phyloP scores from a whole-genome alignment of 192 early-diverging fungal species.

The Coemansia sp. region DNA sequence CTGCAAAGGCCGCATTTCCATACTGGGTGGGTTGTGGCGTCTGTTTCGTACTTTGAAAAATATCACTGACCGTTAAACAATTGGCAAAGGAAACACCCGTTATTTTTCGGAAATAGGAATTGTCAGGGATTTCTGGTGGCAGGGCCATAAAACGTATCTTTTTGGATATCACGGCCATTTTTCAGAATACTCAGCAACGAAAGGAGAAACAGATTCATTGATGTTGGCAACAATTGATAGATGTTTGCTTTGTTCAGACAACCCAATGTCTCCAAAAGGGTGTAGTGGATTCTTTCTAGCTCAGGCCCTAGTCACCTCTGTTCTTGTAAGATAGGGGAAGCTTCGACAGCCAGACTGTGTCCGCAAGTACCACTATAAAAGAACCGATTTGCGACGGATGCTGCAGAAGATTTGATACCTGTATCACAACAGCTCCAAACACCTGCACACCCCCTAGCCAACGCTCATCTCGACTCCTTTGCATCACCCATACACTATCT shows the following conservation, averaged over 20 bases:
- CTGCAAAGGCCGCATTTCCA: neutral
- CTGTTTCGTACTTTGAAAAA: neutral
- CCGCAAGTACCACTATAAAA: neutral
- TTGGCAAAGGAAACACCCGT: neutral
- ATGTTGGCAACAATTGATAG: neutral
- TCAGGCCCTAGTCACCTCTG: neutral
- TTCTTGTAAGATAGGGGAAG: constrained; percentile 2
- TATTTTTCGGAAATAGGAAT: neutral
- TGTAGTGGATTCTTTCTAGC: neutral
- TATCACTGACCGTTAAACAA: neutral
- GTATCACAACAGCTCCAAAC: neutral
- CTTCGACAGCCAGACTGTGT: too few relatives aligned
- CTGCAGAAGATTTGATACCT: neutral
- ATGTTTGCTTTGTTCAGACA: neutral
- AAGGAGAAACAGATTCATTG: neutral
- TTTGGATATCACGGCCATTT: neutral
- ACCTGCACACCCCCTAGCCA: neutral
- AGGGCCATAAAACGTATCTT: neutral
- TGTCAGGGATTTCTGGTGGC: neutral
- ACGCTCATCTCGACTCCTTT: neutral
- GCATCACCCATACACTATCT: neutral
- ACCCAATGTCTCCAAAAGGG: neutral
- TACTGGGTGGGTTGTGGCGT: neutral
- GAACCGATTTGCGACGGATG: neutral
- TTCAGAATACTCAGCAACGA: neutral